Evolutionary conservation across 1,284 basidiomycete genomes (phyloP).

Genomic region (Cryptococcus wingfieldii): DNA sequence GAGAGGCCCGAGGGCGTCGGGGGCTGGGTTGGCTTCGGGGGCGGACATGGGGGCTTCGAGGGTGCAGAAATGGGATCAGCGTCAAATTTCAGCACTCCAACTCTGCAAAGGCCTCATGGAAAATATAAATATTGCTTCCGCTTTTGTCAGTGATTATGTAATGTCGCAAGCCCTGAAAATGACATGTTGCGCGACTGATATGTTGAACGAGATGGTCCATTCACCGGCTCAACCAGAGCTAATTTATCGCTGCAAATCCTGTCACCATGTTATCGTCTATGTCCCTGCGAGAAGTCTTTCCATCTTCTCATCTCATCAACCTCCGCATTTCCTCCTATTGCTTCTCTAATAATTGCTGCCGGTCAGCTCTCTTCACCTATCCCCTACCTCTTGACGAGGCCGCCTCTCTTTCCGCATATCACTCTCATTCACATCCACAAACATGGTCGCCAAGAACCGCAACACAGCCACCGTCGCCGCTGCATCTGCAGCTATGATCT

Average conservation of each 20-base stretch:
- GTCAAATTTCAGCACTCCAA: too few relatives aligned
- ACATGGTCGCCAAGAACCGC: background rate
- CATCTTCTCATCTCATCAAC: too few relatives aligned
- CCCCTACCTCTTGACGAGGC: conserved; percentile 29
- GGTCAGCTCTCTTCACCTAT: conserved; percentile 23
- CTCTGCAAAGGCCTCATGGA: too few relatives aligned
- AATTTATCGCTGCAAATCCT: background rate
- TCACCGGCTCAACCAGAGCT: background rate
- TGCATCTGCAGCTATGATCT: conserved; percentile 4
- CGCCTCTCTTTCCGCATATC: background rate
- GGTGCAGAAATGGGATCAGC: background rate
- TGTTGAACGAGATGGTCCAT: too few relatives aligned
- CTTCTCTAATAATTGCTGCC: conserved; percentile 24
- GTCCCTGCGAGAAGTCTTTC: too few relatives aligned
- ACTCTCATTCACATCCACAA: background rate
- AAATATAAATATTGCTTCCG: too few relatives aligned
- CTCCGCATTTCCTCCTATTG: conserved; percentile 4
- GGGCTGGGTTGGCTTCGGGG: conserved; percentile 1
- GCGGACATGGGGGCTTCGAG: background rate
- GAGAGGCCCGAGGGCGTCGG: conserved; percentile 14
- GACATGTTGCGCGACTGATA: too few relatives aligned
- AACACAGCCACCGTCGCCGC: background rate
- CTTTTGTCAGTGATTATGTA: too few relatives aligned
- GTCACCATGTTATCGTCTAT: background rate
- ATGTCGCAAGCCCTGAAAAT: too few relatives aligned